Base-by-base conservation (phyloP, 441 rosid genomes). In the Breynia disticha region DNA sequence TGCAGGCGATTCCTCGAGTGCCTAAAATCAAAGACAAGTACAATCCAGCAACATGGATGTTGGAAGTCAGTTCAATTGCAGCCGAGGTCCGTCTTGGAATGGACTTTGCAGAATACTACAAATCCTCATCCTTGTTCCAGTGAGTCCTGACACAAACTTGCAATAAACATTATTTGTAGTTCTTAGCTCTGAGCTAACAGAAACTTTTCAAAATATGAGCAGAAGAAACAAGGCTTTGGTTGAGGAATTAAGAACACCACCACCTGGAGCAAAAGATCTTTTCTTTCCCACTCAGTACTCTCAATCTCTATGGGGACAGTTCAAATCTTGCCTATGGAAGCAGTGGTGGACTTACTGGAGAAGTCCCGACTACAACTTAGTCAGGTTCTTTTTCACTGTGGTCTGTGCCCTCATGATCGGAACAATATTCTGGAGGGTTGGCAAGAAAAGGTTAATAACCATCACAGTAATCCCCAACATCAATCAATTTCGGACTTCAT, bases 21-120 rank as follows among this genome's bases (percentile, higher is more conserved):
- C 51, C 66, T 35, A 81, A 75, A 65, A 83, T 87, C 46, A 82
- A 76, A 66, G 86, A 77, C 18, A 84, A 76, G 16, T 76, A 79
- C 54, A 82, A 84, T 54, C 93, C 93, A 5, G 96, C 96, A 50
- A 79, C 90, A 1, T 82, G 95, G 93, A 82, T 84, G 95, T 72
- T 84, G 16, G 93, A 87, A 67, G 86, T 76, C 44, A 82, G 84
- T 22, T 37, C 74, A 38, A 59, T 69, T 17, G 67, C 76, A 19
- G 82, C 78, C 48, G 93, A 84, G 71, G 49, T 63, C 18, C 59
- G 76, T 57, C 62, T 80, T 32, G 78, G 78, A 38, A 65, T 75
- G 16, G 78, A 87, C 54, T 84, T 84, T 56, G 69, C 81, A 6
- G 79, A 82, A 32, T 12, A 69, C 32, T 82, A 82, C 73, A 77